Evolutionary conservation across 768 basidiomycete species (phyloP), one percentile per base, ranked within the genome.

Genomic region (Boletellus ananas): DNA sequence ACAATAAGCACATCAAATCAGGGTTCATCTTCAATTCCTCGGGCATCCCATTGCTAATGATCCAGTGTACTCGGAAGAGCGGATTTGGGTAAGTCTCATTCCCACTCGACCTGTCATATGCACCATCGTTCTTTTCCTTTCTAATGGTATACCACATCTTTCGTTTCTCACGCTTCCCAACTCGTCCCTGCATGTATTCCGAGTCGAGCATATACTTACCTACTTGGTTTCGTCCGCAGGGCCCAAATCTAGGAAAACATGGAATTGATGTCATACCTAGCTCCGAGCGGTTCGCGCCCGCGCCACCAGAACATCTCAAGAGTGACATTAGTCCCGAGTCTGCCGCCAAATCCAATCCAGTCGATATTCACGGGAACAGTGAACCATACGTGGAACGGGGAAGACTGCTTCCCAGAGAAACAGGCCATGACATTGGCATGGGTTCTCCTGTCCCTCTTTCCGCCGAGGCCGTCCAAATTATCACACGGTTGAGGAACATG

Each of bases 41-140:
- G 96, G 95, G 1, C 74, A 90, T 63, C 87, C 96, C 0, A 93
- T 99, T 55, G 90, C 91, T 11, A 98, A 99, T 64, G 96, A 98
- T 58, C 90, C 94, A 2, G 79, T 98, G 3, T 99, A 99, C 68
- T 86, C 87, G 16, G 87, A 88, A 51, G 72, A 74, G 31, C 78
- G 76, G 35, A 89, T 90, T 45, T 91, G 89, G 89, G 89, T 83
- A 58, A 31, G 71, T 63, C 20, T 34, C n/a, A 27, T n/a, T 41
- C 45, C 18, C 17, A n/a, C 2, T 47, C 17, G 1, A 35, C 27
- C 5, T 23, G 21, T 34, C 31, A 13, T 27, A 29, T 7, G 14
- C 17, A 7, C 34, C 2, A 8, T 42, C 42, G 1, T 25, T 17
- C 20, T 21, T 49, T 23, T 13, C 27, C 13, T 50, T 34, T 35